Percentiles rank a stretch among this genome's conserved stretches.
Evolutionary conservation across 164 flowering plant genomes (phyloP).

Genomic region (Paratinospora sagittata): DNA sequence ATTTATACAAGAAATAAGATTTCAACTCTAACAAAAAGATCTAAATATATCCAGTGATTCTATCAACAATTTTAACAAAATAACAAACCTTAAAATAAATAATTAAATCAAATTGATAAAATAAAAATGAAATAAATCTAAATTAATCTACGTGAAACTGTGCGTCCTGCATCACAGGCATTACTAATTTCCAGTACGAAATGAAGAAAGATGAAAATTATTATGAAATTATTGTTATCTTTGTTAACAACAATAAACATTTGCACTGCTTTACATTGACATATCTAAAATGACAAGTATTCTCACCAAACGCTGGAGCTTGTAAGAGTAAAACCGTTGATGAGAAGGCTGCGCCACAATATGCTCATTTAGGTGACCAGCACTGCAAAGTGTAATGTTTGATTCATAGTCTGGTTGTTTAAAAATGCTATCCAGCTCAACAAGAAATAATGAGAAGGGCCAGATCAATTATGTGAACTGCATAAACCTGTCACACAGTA

Average conservation of each 20-base stretch:
- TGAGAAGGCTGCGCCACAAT: slow-evolving; percentile 52
- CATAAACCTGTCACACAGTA: slow-evolving; percentile 64
- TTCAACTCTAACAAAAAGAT: too few species aligned
- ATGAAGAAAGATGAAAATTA: too few species aligned
- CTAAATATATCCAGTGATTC: too few species aligned
- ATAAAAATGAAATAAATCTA: too few species aligned
- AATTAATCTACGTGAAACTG: too few species aligned
- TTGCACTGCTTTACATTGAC: not conserved
- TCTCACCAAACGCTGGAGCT: slow-evolving; percentile 77
- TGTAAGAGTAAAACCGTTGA: slow-evolving; percentile 61
- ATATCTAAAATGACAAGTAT: not conserved
- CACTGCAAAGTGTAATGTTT: slow-evolving; percentile 38
- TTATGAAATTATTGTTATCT: not conserved
- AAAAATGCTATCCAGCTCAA: not conserved
- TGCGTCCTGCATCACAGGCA: too few species aligned
- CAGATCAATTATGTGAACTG: not conserved
- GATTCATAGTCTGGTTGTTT: not conserved
- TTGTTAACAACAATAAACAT: not conserved
- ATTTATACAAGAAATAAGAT: too few species aligned
- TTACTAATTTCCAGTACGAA: not conserved
- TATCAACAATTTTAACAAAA: too few species aligned
- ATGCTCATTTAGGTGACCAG: slow-evolving; percentile 81
- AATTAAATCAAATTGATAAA: too few species aligned
- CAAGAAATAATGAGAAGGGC: not conserved
- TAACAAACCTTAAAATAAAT: too few species aligned